Evolutionary conservation across 2,329 filamentous ascomycete species (phyloP).

Genomic region (Mycosphaerella arachidis): DNA sequence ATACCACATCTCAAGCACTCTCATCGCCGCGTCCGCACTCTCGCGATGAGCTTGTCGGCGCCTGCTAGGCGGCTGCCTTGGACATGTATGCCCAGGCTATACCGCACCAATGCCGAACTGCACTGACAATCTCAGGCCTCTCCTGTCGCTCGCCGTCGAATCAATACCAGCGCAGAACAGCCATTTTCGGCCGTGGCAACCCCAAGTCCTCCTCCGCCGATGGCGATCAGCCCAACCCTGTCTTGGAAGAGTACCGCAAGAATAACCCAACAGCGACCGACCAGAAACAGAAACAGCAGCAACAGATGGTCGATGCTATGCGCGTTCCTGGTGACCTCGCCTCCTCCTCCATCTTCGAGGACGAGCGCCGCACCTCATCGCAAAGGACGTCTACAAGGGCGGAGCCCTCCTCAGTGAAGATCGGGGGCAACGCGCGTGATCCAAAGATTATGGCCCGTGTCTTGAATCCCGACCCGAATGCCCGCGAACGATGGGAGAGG

Average conservation of each 20-base stretch:
- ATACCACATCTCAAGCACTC: neutral
- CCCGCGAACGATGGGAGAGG: conserved; percentile 71
- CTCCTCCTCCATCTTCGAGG: conserved; percentile 51
- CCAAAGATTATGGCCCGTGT: conserved; percentile 55
- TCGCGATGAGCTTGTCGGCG: conserved; percentile 60
- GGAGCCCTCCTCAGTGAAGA: conserved; percentile 19
- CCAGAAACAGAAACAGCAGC: conserved; percentile 3
- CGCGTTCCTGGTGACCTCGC: conserved; percentile 42
- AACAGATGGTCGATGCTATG: conserved; percentile 18
- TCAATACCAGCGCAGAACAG: neutral
- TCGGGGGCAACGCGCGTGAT: conserved; percentile 35
- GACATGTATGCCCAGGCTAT: conserved; percentile 48
- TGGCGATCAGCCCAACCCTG: conserved; percentile 42
- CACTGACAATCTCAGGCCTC: conserved; percentile 16
- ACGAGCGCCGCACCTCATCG: conserved; percentile 30
- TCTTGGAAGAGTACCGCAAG: conserved; percentile 57
- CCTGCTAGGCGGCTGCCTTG: conserved; percentile 58
- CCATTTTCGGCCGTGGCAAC: neutral
- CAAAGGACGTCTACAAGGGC: conserved; percentile 16
- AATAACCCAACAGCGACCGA: conserved; percentile 25
- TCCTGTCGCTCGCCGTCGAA: conserved; percentile 9
- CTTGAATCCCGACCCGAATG: conserved; percentile 70
- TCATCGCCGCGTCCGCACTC: conserved; percentile 1
- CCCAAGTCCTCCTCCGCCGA: conserved; percentile 10
- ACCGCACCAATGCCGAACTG: conserved; percentile 6